Percentiles rank a stretch among this genome's conserved stretches.
phyloP scores from a whole-genome alignment of 1,139 yeast genomes.

The Starmera stellimalicola region DNA sequence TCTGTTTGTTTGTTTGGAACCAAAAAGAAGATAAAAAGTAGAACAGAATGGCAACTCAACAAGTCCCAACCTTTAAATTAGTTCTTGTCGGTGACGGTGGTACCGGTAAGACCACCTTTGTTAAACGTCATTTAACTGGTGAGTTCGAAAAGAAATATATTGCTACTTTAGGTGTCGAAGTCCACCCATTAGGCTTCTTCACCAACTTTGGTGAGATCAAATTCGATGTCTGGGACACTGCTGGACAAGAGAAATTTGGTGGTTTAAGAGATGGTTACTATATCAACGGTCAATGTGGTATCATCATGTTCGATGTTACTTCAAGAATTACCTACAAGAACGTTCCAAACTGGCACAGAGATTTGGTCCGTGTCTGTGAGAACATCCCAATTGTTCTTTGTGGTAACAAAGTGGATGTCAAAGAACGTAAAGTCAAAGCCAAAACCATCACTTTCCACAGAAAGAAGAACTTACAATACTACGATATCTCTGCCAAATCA shows the following conservation, averaged over 20 bases:
- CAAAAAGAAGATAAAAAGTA: background rate
- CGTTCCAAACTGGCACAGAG: constrained; percentile 99
- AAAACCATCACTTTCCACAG: constrained; percentile 99
- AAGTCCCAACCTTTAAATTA: constrained; percentile 96
- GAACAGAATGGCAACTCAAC: constrained; percentile 30
- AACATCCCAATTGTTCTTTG: constrained; percentile 98
- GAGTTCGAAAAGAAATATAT: constrained; percentile 98
- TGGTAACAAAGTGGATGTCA: constrained; percentile 99
- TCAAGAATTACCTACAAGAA: constrained; percentile 99
- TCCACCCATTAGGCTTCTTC: constrained; percentile 96
- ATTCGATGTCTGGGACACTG: constrained; percentile 99
- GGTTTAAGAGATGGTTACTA: constrained; percentile 99
- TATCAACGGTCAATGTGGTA: constrained; percentile 99
- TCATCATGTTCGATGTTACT: constrained; percentile 99
- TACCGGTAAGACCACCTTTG: constrained; percentile 99
- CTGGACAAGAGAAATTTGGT: constrained; percentile 99
- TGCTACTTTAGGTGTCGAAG: constrained; percentile 99
- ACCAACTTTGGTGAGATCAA: constrained; percentile 98
- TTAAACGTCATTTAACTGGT: constrained; percentile 99
- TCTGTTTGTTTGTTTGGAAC: background rate
- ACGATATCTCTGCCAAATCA: constrained; percentile 98
- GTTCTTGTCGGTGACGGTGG: constrained; percentile 99
- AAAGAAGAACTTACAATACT: constrained; percentile 99
- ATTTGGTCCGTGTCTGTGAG: constrained; percentile 98
- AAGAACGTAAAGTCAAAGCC: constrained; percentile 99